Evolutionary conservation across 2,329 filamentous ascomycete genomes (phyloP).

Genomic region (Calonectria pseudoreteaudii): DNA sequence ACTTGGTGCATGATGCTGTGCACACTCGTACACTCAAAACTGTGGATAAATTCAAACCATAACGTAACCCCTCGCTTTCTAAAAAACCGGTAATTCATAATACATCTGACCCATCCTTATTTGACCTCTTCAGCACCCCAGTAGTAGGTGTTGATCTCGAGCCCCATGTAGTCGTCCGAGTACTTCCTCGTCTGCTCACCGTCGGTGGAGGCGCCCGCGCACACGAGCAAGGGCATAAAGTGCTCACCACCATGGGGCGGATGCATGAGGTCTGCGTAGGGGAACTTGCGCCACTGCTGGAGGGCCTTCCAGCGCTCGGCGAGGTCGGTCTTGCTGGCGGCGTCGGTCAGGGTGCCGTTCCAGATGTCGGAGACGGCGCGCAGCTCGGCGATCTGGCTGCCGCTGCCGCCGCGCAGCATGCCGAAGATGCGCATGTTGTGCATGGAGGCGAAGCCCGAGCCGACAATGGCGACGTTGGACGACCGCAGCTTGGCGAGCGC

Average conservation of each 20-base stretch:
- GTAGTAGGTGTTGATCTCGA: conserved; percentile 67
- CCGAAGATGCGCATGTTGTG: conserved; percentile 65
- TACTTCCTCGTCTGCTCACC: conserved; percentile 57
- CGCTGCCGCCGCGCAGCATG: conserved; percentile 46
- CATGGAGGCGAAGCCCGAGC: conserved; percentile 70
- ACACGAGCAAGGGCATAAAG: conserved; percentile 69
- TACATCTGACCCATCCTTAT: not conserved
- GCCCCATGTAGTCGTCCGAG: conserved; percentile 60
- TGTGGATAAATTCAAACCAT: not conserved
- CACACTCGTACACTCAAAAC: not conserved
- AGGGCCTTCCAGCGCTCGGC: conserved; percentile 55
- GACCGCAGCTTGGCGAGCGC: conserved; percentile 63
- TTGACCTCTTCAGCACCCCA: conserved; percentile 55
- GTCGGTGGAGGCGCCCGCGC: conserved; percentile 62
- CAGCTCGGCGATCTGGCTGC: conserved; percentile 41
- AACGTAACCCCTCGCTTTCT: conserved; percentile 4
- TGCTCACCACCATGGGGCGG: conserved; percentile 66
- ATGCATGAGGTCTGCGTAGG: conserved; percentile 64
- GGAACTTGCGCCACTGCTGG: conserved; percentile 60
- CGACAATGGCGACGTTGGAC: conserved; percentile 67
- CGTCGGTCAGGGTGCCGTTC: conserved; percentile 59
- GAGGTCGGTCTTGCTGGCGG: conserved; percentile 47
- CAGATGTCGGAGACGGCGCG: conserved; percentile 51
- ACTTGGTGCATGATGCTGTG: not conserved
- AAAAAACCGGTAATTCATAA: not conserved